Evolutionary conservation across 2,329 filamentous ascomycete species (phyloP).

Genomic region (Tolypocladium amazonense): DNA sequence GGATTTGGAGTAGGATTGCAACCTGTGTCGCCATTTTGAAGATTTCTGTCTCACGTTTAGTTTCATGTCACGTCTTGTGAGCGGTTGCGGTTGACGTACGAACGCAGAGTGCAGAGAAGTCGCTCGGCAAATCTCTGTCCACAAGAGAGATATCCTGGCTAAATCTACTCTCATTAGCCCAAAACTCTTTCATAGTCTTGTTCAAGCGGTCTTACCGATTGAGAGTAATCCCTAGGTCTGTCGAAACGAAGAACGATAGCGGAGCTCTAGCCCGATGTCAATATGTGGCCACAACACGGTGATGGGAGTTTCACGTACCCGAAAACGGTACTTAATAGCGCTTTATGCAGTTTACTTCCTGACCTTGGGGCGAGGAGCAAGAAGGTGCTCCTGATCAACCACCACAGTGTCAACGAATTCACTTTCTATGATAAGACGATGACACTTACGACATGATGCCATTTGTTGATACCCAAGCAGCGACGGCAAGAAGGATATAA

Average conservation of each 20-base stretch:
- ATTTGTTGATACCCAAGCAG: neutral
- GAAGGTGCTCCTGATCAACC: neutral
- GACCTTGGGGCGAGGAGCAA: neutral
- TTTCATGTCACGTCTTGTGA: neutral
- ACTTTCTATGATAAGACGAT: neutral
- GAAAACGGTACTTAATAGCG: neutral
- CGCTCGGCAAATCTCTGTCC: slow-evolving; percentile 23
- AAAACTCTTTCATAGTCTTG: no score
- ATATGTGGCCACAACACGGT: no score
- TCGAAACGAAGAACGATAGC: neutral
- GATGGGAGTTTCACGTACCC: neutral
- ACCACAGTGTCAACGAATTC: neutral
- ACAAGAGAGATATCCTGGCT: slow-evolving; percentile 28
- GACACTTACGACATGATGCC: neutral
- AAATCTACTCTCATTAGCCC: slow-evolving; percentile 20
- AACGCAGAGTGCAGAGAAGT: slow-evolving; percentile 13
- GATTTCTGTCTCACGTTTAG: neutral
- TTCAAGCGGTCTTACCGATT: neutral
- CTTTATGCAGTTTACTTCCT: neutral
- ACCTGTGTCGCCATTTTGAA: neutral
- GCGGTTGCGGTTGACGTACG: slow-evolving; percentile 10
- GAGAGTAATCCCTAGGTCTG: slow-evolving; percentile 1
- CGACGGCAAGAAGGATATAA: neutral
- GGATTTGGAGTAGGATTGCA: neutral
- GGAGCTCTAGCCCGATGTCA: neutral